Percentiles rank a stretch among this genome's conserved stretches.
Evolutionary conservation across 768 basidiomycete genomes (phyloP).

Genomic region (Brasilioporus rufonigricans): DNA sequence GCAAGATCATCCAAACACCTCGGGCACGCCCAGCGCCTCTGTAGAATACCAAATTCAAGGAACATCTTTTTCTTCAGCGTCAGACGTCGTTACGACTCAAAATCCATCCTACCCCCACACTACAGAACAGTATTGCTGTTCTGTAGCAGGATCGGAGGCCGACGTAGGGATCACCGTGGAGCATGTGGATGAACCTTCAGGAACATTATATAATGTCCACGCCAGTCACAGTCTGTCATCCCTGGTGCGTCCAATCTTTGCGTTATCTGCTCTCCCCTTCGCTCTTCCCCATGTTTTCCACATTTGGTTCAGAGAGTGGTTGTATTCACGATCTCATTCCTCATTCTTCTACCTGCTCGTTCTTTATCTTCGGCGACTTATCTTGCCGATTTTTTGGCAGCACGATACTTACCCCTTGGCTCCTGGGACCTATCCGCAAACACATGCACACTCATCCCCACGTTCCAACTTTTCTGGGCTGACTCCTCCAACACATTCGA

Average conservation of each 20-base stretch:
- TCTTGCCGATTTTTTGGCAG: conserved; percentile 4
- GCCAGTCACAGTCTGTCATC: conserved; percentile 21
- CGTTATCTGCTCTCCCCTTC: background rate
- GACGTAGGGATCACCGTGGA: conserved; percentile 18
- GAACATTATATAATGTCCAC: conserved; percentile 14
- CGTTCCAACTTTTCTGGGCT: conserved; percentile 17
- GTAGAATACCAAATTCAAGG: conserved; percentile 1
- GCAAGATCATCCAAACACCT: background rate
- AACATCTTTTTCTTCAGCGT: conserved; percentile 5
- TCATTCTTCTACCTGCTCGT: no score
- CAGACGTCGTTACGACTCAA: background rate
- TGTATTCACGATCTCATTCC: no score
- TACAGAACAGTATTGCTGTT: conserved; percentile 4
- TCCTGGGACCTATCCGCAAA: conserved; percentile 1
- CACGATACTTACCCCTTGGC: conserved; percentile 8
- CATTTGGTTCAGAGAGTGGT: no score
- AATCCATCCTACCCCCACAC: conserved; percentile 1
- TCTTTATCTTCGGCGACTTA: no score
- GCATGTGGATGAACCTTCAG: conserved; percentile 11
- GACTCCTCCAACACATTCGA: conserved; percentile 25
- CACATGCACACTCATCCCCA: conserved; percentile 18
- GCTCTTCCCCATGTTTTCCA: no score
- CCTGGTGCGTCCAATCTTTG: conserved; percentile 18
- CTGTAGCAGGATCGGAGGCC: background rate
- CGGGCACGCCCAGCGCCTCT: background rate